Evolutionary conservation across 2,329 filamentous ascomycete species (phyloP).

Genomic region (Seiridium unicorne): DNA sequence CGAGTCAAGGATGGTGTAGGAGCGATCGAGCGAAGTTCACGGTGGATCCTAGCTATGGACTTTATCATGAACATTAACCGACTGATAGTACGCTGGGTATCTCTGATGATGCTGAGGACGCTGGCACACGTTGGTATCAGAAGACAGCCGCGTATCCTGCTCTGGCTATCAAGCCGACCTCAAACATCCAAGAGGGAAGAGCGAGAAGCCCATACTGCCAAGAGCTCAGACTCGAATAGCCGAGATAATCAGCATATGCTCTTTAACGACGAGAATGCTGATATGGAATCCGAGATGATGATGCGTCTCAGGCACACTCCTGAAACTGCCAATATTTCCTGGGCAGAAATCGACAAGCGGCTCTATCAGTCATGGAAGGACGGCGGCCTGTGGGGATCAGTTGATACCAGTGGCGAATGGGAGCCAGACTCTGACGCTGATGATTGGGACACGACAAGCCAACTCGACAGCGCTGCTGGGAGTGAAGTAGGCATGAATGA

Average conservation of each 20-base stretch:
- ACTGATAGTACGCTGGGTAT: slow-evolving; percentile 59
- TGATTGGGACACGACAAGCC: slow-evolving; percentile 75
- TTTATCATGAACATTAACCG: slow-evolving; percentile 75
- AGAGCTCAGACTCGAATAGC: slow-evolving; percentile 19
- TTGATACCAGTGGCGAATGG: slow-evolving; percentile 81
- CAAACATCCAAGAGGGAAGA: slow-evolving; percentile 28
- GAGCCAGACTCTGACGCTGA: slow-evolving; percentile 51
- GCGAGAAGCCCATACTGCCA: slow-evolving; percentile 14
- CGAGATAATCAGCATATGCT: slow-evolving; percentile 43
- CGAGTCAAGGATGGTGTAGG: slow-evolving; percentile 67
- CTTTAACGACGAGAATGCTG: slow-evolving; percentile 63
- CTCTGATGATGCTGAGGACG: slow-evolving; percentile 50
- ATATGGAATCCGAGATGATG: slow-evolving; percentile 79
- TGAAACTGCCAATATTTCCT: slow-evolving; percentile 43
- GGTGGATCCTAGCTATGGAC: slow-evolving; percentile 74
- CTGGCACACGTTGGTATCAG: slow-evolving; percentile 60
- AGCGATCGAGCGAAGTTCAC: slow-evolving; percentile 71
- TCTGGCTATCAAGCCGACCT: slow-evolving; percentile 47
- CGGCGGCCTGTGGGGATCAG: slow-evolving; percentile 81
- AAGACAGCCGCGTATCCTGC: slow-evolving; percentile 61
- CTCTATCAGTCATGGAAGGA: slow-evolving; percentile 83
- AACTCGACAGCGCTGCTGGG: slow-evolving; percentile 51
- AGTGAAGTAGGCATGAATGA: slow-evolving; percentile 42
- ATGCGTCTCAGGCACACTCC: slow-evolving; percentile 48
- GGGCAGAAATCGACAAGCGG: slow-evolving; percentile 68